Evolutionary conservation across 768 basidiomycete genomes (phyloP).

Genomic region (Naematelia encephala): DNA sequence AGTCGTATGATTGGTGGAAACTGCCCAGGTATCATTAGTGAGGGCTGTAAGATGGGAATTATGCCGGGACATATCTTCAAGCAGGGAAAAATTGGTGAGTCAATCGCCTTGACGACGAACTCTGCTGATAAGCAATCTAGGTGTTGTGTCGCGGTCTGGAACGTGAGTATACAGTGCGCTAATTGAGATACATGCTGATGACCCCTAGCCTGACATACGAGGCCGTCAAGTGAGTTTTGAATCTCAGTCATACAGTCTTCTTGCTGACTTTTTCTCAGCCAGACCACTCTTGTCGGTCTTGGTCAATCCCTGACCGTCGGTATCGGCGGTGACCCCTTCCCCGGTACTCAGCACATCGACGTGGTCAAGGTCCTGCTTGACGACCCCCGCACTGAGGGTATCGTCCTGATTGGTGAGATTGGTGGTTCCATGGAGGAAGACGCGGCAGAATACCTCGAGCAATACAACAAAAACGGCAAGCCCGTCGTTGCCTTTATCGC

Average conservation of each 20-base stretch:
- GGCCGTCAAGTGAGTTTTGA: constrained; percentile 64
- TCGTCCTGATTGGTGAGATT: constrained; percentile 98
- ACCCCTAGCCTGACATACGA: constrained; percentile 74
- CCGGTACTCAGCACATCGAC: constrained; percentile 81
- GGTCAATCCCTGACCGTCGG: constrained; percentile 96
- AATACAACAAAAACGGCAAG: constrained; percentile 90
- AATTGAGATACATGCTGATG: not conserved
- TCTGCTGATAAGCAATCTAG: constrained; percentile 6
- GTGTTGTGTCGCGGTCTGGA: constrained; percentile 49
- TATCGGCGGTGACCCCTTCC: constrained; percentile 71
- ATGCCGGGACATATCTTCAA: constrained; percentile 93
- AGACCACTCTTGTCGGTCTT: constrained; percentile 91
- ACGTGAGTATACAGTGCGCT: constrained; percentile 32
- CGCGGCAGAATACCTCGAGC: constrained; percentile 90
- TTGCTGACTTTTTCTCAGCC: constrained; percentile 52
- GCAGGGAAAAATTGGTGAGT: constrained; percentile 87
- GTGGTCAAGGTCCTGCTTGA: constrained; percentile 94
- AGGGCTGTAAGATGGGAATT: constrained; percentile 99
- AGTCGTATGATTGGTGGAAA: constrained; percentile 97
- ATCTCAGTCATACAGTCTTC: not conserved
- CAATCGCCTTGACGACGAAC: not conserved
- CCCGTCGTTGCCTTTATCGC: constrained; percentile 98
- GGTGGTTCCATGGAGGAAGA: constrained; percentile 99
- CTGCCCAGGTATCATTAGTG: constrained; percentile 97
- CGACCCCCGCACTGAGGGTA: constrained; percentile 90